phyloP scores from a whole-genome alignment of 345 rosid genomes.

The Brassica carinata region DNA sequence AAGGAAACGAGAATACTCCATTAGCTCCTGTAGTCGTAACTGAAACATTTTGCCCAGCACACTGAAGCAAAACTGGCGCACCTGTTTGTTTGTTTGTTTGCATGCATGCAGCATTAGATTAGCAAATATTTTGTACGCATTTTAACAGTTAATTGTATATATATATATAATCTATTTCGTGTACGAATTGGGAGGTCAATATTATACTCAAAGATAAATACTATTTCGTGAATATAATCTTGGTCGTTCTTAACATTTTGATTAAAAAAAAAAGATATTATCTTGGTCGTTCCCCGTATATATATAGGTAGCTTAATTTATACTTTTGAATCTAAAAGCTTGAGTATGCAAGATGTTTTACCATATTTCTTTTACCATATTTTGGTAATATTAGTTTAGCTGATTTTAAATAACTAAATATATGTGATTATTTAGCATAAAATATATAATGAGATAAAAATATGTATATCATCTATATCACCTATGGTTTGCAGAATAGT shows the following conservation, averaged over 20 bases:
- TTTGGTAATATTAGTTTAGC: background rate
- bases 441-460: no score
- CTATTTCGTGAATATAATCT: background rate
- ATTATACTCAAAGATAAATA: background rate
- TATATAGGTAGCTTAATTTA: background rate
- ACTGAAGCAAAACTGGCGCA: constrained; percentile 51
- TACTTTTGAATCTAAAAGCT: background rate
- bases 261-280: no score
- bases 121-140: background rate
- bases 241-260: background rate
- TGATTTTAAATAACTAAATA: background rate
- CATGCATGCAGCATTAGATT: background rate
- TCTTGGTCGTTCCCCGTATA: background rate
- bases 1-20: constrained; percentile 42
- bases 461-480: background rate
- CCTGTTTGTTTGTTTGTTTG: constrained; percentile 34
- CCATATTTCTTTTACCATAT: background rate
- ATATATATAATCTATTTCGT: background rate
- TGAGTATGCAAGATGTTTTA: background rate
- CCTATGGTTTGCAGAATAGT: background rate
- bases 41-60: constrained; percentile 48
- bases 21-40: constrained; percentile 44
- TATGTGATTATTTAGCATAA: background rate
- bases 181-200: background rate
- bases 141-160: background rate